These are phyloP conservation scores for Cyclotella kingstonii DNA, from an alignment of 108 stramenopile species.

Conservation along the genomic window DNA sequence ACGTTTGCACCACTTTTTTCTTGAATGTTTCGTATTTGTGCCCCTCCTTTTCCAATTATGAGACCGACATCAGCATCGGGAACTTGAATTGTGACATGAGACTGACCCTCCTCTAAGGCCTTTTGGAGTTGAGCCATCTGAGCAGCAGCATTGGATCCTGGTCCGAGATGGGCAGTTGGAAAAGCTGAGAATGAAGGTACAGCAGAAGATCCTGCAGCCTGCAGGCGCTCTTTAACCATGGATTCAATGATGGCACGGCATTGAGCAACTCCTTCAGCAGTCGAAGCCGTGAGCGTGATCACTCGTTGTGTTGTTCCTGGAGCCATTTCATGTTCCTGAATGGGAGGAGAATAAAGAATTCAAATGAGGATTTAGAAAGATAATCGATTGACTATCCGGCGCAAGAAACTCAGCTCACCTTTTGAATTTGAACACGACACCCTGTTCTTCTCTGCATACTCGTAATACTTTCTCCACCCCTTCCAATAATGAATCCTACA, in stretches of 20 bases:
- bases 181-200: neutral
- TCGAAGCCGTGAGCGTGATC: slow-evolving; percentile 75
- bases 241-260: slow-evolving; percentile 77
- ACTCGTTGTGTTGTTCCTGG: slow-evolving; percentile 77
- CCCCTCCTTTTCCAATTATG: slow-evolving; percentile 96
- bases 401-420: slow-evolving; percentile 12
- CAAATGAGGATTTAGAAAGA: neutral
- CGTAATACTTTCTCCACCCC: slow-evolving; percentile 87
- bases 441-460: slow-evolving; percentile 78
- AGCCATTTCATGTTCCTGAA: slow-evolving; percentile 77
- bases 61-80: slow-evolving; percentile 93
- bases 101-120: slow-evolving; percentile 72
- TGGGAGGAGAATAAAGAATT: slow-evolving; percentile 27
- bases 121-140: slow-evolving; percentile 69
- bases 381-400: neutral
- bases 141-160: slow-evolving; percentile 28
- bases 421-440: slow-evolving; percentile 87
- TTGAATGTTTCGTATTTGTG: slow-evolving; percentile 91
- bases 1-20: slow-evolving; percentile 86
- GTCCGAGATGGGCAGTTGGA: slow-evolving; percentile 13
- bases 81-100: slow-evolving; percentile 70
- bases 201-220: slow-evolving; percentile 31
- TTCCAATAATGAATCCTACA: slow-evolving; percentile 87
- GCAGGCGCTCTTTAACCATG: slow-evolving; percentile 75
- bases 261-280: slow-evolving; percentile 66